phyloP scores from a whole-genome alignment of 1,284 basidiomycete genomes.

The Chalciporus sp. region DNA sequence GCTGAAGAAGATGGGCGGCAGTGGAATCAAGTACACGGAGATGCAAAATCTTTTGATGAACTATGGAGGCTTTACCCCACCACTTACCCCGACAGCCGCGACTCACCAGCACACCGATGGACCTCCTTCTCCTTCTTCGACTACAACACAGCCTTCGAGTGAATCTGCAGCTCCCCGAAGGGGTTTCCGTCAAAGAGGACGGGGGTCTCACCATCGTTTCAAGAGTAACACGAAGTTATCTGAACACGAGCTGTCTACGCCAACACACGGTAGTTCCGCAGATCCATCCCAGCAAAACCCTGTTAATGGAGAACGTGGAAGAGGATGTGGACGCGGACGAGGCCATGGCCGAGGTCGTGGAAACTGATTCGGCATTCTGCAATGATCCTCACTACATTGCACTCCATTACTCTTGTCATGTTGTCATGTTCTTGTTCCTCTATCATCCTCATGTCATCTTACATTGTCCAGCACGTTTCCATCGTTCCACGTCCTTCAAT shows the following conservation, averaged over 20 bases:
- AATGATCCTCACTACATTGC: slow-evolving; percentile 19
- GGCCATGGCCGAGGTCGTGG: slow-evolving; percentile 25
- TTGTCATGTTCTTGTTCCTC: slow-evolving; percentile 19
- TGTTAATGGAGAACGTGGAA: slow-evolving; percentile 33
- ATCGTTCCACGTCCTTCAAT: slow-evolving; percentile 12
- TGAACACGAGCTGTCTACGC: background rate
- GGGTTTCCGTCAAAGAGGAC: slow-evolving; percentile 6
- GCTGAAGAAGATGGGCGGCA: slow-evolving; percentile 29
- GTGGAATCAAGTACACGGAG: slow-evolving; percentile 47
- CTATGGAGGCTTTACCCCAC: slow-evolving; percentile 54
- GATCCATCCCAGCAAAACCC: slow-evolving; percentile 9
- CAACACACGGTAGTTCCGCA: slow-evolving; percentile 6
- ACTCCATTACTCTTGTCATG: slow-evolving; percentile 14
- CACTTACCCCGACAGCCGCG: slow-evolving; percentile 41
- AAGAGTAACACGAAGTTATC: slow-evolving; percentile 1
- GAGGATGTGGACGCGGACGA: slow-evolving; percentile 35
- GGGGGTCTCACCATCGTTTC: slow-evolving; percentile 12
- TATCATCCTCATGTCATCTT: slow-evolving; percentile 24
- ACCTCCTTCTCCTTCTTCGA: slow-evolving; percentile 6
- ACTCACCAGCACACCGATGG: slow-evolving; percentile 11
- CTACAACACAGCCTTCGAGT: background rate
- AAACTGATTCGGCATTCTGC: slow-evolving; percentile 10
- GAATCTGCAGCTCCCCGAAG: slow-evolving; percentile 1
- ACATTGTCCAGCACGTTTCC: slow-evolving; percentile 3
- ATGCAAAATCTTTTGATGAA: slow-evolving; percentile 55